phyloP scores from a whole-genome alignment of 2,329 filamentous ascomycete genomes.

The Lomentospora prolificans region DNA sequence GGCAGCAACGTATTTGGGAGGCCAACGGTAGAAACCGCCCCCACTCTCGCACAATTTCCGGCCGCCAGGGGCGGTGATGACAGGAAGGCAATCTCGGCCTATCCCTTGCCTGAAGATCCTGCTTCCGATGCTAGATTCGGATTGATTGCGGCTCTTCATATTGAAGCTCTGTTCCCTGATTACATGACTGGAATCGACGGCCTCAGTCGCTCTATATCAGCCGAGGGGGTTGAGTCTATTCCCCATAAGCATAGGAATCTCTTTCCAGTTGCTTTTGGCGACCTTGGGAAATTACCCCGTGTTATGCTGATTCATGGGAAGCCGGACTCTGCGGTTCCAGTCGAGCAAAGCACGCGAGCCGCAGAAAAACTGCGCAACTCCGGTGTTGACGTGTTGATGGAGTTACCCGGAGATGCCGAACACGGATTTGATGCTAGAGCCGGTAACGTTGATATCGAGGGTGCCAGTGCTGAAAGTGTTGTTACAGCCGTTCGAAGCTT shows the following conservation, averaged over 20 bases:
- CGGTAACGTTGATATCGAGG: slow-evolving; percentile 6
- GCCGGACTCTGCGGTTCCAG: slow-evolving; percentile 9
- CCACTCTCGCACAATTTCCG: neutral
- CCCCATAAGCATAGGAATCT: neutral
- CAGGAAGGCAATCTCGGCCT: slow-evolving; percentile 6
- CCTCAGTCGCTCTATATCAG: neutral
- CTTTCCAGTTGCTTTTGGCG: neutral
- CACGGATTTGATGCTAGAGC: slow-evolving; percentile 2
- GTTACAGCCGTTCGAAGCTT: neutral
- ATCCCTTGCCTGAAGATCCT: slow-evolving; percentile 6
- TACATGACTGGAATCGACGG: slow-evolving; percentile 10
- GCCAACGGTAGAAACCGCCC: neutral
- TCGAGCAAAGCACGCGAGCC: slow-evolving; percentile 5
- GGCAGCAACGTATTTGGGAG: slow-evolving; percentile 9
- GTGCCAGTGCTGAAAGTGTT: slow-evolving; percentile 2
- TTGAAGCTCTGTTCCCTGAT: slow-evolving; percentile 10
- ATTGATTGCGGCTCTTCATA: slow-evolving; percentile 6
- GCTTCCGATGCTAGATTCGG: slow-evolving; percentile 3
- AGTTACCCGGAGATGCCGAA: neutral
- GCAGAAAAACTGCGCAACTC: neutral
- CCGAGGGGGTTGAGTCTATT: neutral
- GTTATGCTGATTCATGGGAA: slow-evolving; percentile 8
- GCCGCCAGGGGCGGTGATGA: slow-evolving; percentile 1
- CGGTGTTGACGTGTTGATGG: neutral
- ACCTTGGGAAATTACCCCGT: neutral